Evolutionary conservation across 1,284 basidiomycete species (phyloP).

Genomic region (Leccinum pachyderme): DNA sequence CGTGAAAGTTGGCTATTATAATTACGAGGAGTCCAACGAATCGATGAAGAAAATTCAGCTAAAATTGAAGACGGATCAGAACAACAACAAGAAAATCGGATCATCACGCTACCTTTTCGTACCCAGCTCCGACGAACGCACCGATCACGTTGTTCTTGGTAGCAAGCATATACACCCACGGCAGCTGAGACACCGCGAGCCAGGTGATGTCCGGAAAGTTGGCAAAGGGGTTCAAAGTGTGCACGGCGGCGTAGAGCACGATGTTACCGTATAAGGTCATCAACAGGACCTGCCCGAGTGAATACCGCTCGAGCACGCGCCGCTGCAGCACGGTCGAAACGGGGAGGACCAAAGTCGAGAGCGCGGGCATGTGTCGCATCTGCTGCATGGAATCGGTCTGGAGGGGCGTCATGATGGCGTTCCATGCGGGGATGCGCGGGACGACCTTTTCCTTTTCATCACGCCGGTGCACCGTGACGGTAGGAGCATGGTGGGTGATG

Average conservation of each 20-base stretch:
- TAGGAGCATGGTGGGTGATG: not conserved
- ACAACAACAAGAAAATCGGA: not conserved
- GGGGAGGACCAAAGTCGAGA: slow-evolving; percentile 40
- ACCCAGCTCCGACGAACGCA: slow-evolving; percentile 63
- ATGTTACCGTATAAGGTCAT: slow-evolving; percentile 46
- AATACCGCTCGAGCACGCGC: slow-evolving; percentile 48
- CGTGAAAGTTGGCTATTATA: slow-evolving; percentile 66
- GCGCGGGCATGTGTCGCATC: slow-evolving; percentile 48
- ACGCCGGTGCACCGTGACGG: not conserved
- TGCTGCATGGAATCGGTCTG: slow-evolving; percentile 2
- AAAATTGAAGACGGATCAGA: slow-evolving; percentile 2
- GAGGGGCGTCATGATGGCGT: not conserved
- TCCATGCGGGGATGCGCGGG: not conserved
- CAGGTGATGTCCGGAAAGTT: slow-evolving; percentile 57
- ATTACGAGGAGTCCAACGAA: slow-evolving; percentile 62
- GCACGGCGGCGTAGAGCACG: slow-evolving; percentile 50
- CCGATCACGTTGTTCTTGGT: slow-evolving; percentile 75
- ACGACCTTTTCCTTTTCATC: slow-evolving; percentile 13
- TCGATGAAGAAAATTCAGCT: slow-evolving; percentile 82
- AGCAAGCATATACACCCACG: slow-evolving; percentile 66
- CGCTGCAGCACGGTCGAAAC: slow-evolving; percentile 38
- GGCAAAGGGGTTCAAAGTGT: slow-evolving; percentile 53
- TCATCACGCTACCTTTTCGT: slow-evolving; percentile 56
- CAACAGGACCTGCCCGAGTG: slow-evolving; percentile 49
- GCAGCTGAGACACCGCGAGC: slow-evolving; percentile 67